Conservation (phyloP, 2,329 filamentous ascomycete genomes). For the Dothideomycetidae sp. region DNA sequence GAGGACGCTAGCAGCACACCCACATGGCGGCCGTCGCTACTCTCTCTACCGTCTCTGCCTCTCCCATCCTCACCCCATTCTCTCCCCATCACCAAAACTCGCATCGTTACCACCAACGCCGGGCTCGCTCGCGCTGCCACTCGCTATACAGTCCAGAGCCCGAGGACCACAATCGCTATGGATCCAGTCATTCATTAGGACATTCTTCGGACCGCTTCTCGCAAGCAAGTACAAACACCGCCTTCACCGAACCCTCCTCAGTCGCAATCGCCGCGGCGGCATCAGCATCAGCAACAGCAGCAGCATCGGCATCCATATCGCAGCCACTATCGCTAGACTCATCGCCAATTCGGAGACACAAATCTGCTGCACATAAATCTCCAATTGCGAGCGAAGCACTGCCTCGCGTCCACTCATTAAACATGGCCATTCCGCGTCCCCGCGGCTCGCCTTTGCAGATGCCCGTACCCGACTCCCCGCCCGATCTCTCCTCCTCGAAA, state of each 20-base stretch:
- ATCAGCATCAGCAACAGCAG: no score
- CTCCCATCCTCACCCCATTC: background rate
- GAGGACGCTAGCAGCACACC: no score
- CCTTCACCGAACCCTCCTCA: no score
- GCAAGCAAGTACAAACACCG: no score
- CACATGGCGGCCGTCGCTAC: no score
- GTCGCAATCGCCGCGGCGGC: no score
- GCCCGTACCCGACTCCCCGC: slow-evolving; percentile 51
- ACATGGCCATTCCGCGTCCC: slow-evolving; percentile 9
- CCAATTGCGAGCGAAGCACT: no score
- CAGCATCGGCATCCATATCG: no score
- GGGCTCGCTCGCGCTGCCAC: slow-evolving; percentile 4
- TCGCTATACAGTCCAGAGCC: slow-evolving; percentile 7
- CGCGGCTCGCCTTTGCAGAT: slow-evolving; percentile 7
- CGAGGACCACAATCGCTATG: slow-evolving; percentile 4
- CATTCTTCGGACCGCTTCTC: no score
- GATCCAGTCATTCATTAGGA: slow-evolving; percentile 6
- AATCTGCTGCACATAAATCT: slow-evolving; percentile 3
- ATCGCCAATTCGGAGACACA: background rate
- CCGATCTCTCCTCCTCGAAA: slow-evolving; percentile 69
- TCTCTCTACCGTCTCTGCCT: background rate
- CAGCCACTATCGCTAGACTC: no score
- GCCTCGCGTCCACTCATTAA: slow-evolving; percentile 13
- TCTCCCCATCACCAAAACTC: background rate
- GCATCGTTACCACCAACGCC: slow-evolving; percentile 5